Conservation (phyloP, 2,329 filamentous ascomycete species). For the Sporothrix variecibatus region DNA sequence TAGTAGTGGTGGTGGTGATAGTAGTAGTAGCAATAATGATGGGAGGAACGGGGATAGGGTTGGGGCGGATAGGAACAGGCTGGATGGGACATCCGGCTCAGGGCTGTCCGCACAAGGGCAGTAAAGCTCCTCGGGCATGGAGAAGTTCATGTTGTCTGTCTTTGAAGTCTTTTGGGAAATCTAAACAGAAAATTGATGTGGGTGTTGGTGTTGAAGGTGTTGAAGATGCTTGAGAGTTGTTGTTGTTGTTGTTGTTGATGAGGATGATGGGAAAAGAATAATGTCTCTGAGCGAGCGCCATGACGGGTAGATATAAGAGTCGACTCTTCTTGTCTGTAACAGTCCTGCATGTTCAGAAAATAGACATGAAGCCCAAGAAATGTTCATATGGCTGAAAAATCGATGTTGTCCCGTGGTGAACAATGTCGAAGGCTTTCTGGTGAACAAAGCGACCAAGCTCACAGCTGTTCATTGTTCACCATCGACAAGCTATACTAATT, state of each 20-base stretch:
- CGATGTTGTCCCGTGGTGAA: background rate
- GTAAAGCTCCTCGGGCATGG: background rate
- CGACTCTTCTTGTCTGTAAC: background rate
- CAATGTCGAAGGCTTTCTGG: background rate
- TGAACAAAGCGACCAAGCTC: background rate
- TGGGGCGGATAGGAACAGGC: background rate
- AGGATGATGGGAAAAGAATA: background rate
- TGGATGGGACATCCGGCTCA: background rate
- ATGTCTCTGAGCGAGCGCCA: background rate
- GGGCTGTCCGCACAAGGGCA: background rate
- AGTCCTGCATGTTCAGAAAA: background rate
- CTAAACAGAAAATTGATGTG: background rate
- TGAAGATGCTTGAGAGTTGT: background rate
- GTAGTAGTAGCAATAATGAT: no score
- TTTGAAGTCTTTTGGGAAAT: background rate
- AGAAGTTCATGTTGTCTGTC: background rate
- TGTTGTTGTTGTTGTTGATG: background rate
- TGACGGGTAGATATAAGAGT: background rate
- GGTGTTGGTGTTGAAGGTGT: background rate
- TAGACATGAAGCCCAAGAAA: background rate
- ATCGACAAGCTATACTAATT: background rate
- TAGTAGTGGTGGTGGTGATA: background rate
- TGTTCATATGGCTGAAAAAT: background rate
- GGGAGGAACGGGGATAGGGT: background rate
- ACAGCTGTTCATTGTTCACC: background rate